phyloP scores from a whole-genome alignment of 176 grass and related monocot genomes.

The Dendrocalamus sinicus region DNA sequence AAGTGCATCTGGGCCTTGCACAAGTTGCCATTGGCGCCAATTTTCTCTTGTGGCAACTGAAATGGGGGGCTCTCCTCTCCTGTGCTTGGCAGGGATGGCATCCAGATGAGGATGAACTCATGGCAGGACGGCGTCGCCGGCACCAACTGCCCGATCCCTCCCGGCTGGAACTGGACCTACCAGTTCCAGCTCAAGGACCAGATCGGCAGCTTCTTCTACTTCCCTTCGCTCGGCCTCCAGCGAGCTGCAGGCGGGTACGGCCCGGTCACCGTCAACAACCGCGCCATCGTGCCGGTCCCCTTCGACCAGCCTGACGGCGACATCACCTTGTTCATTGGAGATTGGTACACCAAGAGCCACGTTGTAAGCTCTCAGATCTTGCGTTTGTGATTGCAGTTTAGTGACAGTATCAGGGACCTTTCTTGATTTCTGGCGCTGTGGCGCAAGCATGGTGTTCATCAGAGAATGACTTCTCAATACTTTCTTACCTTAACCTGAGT shows the following conservation, averaged over 20 bases:
- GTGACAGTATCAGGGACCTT: background rate
- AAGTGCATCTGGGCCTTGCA: background rate
- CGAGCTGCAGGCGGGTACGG: slow-evolving; percentile 75
- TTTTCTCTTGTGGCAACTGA: slow-evolving; percentile 22
- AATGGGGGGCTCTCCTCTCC: slow-evolving; percentile 9
- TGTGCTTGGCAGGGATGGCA: slow-evolving; percentile 68
- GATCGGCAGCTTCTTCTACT: slow-evolving; percentile 97
- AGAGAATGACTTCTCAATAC: background rate
- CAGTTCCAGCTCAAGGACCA: slow-evolving; percentile 96
- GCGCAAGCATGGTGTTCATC: background rate
- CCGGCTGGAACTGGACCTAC: slow-evolving; percentile 98
- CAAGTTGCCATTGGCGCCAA: slow-evolving; percentile 27
- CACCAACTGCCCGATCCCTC: slow-evolving; percentile 90
- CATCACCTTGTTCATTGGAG: slow-evolving; percentile 77
- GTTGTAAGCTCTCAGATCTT: slow-evolving; percentile 51
- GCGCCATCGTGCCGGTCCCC: slow-evolving; percentile 58
- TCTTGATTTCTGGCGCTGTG: slow-evolving; percentile 26
- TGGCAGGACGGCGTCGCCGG: slow-evolving; percentile 94
- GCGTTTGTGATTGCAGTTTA: background rate
- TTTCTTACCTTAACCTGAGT: background rate
- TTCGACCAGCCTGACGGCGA: slow-evolving; percentile 75
- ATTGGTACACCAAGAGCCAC: slow-evolving; percentile 92
- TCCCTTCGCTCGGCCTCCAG: slow-evolving; percentile 79
- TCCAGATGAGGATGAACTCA: slow-evolving; percentile 85
- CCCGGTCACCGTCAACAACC: slow-evolving; percentile 75